These are phyloP conservation scores for Kondoa subrosea DNA, from an alignment of 768 basidiomycete genomes.

Conservation along the genomic window DNA sequence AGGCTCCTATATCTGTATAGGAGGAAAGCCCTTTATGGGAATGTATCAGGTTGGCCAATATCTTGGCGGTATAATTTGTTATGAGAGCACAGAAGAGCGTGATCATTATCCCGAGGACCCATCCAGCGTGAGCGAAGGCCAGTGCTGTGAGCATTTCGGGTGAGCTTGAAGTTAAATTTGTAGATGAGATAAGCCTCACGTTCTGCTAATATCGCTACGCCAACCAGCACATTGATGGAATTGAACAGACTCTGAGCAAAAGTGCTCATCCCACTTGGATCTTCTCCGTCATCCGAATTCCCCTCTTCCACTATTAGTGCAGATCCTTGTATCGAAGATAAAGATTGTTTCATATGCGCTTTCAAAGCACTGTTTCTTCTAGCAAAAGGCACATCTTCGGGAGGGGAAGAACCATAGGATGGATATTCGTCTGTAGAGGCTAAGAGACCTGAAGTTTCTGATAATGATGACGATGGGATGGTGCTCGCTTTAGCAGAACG, in stretches of 20 bases:
- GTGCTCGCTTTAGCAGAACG: not conserved
- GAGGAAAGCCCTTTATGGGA: conserved; percentile 54
- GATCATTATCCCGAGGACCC: conserved; percentile 58
- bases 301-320: not conserved
- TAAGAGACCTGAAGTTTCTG: not conserved
- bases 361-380: not conserved
- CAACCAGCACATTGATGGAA: conserved; percentile 27
- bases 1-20: conserved; percentile 69
- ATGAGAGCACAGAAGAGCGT: conserved; percentile 60
- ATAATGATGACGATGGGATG: not conserved
- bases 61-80: conserved; percentile 86
- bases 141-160: conserved; percentile 31
- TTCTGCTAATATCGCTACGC: conserved; percentile 25
- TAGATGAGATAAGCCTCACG: conserved; percentile 9
- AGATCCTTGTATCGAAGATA: not conserved
- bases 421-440: not conserved
- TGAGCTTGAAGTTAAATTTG: not conserved
- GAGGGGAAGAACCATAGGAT: not conserved
- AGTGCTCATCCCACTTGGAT: conserved; percentile 19
- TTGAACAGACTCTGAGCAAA: conserved; percentile 29
- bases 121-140: conserved; percentile 81
- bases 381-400: not conserved
- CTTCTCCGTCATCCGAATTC: not conserved
- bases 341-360: not conserved
- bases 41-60: conserved; percentile 59